Conservation (phyloP, 1,139 yeast genomes). For the Protomyces pachydermus region DNA sequence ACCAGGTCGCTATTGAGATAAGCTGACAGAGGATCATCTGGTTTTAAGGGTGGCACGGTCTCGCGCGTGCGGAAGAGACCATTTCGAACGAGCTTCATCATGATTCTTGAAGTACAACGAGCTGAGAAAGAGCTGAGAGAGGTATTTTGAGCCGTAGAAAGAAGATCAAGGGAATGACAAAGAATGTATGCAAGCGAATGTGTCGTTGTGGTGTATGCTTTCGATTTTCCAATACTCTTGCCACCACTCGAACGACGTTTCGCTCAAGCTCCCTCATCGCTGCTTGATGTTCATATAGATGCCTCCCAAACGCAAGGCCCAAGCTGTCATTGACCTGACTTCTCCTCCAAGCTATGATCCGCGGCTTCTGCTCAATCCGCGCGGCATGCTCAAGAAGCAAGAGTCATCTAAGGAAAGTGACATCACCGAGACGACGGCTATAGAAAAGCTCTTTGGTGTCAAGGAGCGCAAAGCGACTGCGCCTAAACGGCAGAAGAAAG, state of each 20-base stretch:
- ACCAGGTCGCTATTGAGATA: neutral
- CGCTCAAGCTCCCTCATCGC: neutral
- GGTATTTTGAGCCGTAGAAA: too few relatives aligned
- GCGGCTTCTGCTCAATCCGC: constrained; percentile 11
- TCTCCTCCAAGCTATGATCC: constrained; percentile 17
- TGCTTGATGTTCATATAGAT: neutral
- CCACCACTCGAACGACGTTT: too few relatives aligned
- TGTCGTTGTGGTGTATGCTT: too few relatives aligned
- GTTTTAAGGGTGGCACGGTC: neutral
- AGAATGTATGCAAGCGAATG: too few relatives aligned
- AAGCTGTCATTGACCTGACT: constrained; percentile 9
- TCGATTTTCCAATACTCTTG: too few relatives aligned
- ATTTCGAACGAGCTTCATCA: neutral
- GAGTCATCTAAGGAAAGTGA: constrained; percentile 21
- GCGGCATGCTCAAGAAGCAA: constrained; percentile 11
- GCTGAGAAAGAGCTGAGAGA: neutral
- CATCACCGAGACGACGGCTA: constrained; percentile 9
- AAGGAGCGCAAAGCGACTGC: constrained; percentile 15
- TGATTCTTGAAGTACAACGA: neutral
- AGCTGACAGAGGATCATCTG: neutral
- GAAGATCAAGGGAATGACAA: too few relatives aligned
- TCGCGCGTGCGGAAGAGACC: neutral
- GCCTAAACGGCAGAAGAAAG: constrained; percentile 16
- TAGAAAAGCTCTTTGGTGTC: constrained; percentile 19
- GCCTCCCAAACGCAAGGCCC: neutral